Evolutionary conservation across 805 yeast species (phyloP), one percentile per base, ranked within the genome.

Genomic region (Starmerella asiatica): DNA sequence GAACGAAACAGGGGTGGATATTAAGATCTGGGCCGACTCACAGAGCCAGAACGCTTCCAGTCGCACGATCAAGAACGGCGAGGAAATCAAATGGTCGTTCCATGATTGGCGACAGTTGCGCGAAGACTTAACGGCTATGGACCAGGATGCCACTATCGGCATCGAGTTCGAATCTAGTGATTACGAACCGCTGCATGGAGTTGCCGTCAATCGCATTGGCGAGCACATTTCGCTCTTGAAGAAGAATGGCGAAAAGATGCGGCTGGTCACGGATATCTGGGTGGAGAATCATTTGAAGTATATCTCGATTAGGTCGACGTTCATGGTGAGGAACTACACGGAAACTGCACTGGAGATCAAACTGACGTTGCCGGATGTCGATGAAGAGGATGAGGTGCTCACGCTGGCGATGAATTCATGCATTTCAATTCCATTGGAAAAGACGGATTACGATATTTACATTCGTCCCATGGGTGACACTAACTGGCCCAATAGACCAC

Each of bases 31-130:
- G 95, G 69, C 76, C n/a, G 82, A 79, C 20, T 40, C 45, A 3
- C 23, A 26, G 3, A 23, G 26, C 11, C 18, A 29, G 3, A 17
- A 29, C 15, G 37, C 24, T 5, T 1, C 23, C 3, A 4, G 23
- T 9, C 57, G 40, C 31, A 60, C 38, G 48, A 61, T 57, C 34
- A 57, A 62, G 29, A 65, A 74, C 37, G 70, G 71, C 1, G 73
- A 70, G 4, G 57, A 59, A 3, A 56, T 72, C 4, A 79, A 82
- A 1, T 91, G 97, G 96, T 76, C 85, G 30, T 93, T 93, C 63
- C 94, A 86, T 52, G 95, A 88, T 55, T 91, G 97, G 96, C 68
- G 82, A 45, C 68, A 69, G 23, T 71, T 85, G 19, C 76, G 98
- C 58, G 94, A 88, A 53, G 74, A 75, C 40, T 62, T 86, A 40